These are phyloP conservation scores for Lentinula sp. DNA, from an alignment of 768 basidiomycete genomes.

Conservation along the genomic window DNA sequence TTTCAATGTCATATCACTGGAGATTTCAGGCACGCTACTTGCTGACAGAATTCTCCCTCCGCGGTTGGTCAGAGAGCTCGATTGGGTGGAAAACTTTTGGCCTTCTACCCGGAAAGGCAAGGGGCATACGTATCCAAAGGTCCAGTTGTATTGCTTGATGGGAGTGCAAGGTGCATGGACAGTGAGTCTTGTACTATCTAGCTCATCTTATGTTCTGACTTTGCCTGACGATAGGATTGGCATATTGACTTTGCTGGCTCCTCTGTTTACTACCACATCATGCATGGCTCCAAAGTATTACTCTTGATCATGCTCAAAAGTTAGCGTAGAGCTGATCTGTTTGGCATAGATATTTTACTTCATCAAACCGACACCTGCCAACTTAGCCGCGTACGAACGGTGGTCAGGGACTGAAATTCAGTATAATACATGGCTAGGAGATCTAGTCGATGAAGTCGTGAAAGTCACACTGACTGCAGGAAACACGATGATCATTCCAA, in stretches of 20 bases:
- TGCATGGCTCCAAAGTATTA: constrained; percentile 75
- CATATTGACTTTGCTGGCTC: constrained; percentile 98
- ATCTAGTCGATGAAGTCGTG: constrained; percentile 86
- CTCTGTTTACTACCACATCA: constrained; percentile 95
- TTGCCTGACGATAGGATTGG: constrained; percentile 72
- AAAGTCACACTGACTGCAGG: constrained; percentile 73
- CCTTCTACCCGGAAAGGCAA: constrained; percentile 70
- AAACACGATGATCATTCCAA: constrained; percentile 91
- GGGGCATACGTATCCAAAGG: constrained; percentile 80
- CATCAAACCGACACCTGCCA: constrained; percentile 80
- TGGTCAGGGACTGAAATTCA: constrained; percentile 95
- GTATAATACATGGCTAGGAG: constrained; percentile 85
- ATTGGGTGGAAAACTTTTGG: constrained; percentile 98
- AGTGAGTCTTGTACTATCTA: constrained; percentile 38
- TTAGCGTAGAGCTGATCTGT: constrained; percentile 1
- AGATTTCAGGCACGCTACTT: constrained; percentile 82
- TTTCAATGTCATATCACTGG: constrained; percentile 92
- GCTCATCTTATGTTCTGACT: background rate
- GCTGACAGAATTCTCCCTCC: constrained; percentile 80
- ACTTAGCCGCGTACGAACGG: constrained; percentile 84
- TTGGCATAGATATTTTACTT: constrained; percentile 84
- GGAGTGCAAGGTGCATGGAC: constrained; percentile 93
- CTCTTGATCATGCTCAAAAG: background rate
- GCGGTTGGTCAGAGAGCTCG: constrained; percentile 77
- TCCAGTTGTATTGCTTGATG: constrained; percentile 97